Evolutionary conservation across 1,284 basidiomycete genomes (phyloP).

Genomic region (Trichosporon sp.): DNA sequence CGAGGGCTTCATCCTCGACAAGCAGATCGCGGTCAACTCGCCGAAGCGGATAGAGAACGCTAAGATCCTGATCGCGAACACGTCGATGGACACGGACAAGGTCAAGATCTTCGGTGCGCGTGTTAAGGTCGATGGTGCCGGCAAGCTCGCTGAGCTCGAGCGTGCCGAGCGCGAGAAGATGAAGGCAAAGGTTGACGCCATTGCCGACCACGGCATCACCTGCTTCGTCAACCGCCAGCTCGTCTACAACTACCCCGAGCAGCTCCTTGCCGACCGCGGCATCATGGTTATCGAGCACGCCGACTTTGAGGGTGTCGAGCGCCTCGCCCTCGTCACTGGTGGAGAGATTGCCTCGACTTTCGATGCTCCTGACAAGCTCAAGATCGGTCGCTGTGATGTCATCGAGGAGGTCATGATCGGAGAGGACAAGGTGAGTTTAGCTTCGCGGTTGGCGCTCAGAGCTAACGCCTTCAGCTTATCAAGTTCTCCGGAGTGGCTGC

Average conservation of each 20-base stretch:
- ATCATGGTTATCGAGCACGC: conserved; percentile 98
- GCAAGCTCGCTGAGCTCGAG: conserved; percentile 95
- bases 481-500: conserved; percentile 99
- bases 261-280: conserved; percentile 83
- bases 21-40: conserved; percentile 89
- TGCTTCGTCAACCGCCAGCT: conserved; percentile 98
- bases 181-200: conserved; percentile 95
- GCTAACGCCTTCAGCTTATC: conserved; percentile 62
- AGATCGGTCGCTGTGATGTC: conserved; percentile 85
- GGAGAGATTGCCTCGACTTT: conserved; percentile 98
- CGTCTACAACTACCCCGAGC: conserved; percentile 99
- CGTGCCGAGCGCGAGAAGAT: conserved; percentile 99
- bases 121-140: conserved; percentile 90
- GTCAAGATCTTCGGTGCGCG: conserved; percentile 98
- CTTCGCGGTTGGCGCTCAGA: too few species aligned
- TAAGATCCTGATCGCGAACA: conserved; percentile 96
- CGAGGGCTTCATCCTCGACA: conserved; percentile 98
- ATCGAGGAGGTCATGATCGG: conserved; percentile 99
- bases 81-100: conserved; percentile 99
- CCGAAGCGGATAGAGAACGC: conserved; percentile 92
- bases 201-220: conserved; percentile 92
- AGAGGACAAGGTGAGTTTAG: conserved; percentile 77
- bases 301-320: conserved; percentile 98
- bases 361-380: conserved; percentile 86
- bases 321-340: conserved; percentile 90